Conservation (phyloP, 2,329 filamentous ascomycete genomes). For the Ilyonectria destructans region DNA sequence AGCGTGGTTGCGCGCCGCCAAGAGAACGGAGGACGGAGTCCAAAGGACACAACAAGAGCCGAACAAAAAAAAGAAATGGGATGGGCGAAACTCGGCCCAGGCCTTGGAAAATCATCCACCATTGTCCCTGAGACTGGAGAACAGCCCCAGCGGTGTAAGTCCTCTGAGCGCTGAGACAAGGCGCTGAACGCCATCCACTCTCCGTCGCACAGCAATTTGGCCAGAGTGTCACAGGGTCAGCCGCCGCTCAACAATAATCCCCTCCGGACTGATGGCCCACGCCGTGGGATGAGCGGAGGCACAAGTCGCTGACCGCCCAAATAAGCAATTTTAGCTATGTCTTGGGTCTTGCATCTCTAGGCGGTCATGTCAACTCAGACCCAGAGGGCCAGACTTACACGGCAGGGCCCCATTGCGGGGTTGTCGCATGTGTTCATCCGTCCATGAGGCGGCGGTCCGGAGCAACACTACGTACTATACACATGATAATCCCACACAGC, state of each 20-base stretch:
- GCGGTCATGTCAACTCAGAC: conserved; percentile 25
- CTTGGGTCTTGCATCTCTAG: conserved; percentile 21
- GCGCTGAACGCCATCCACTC: conserved; percentile 37
- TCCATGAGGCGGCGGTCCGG: not conserved
- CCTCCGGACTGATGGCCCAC: conserved; percentile 17
- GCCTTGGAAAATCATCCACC: conserved; percentile 1
- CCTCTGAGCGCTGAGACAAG: conserved; percentile 41
- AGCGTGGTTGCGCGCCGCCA: conserved; percentile 12
- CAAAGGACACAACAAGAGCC: conserved; percentile 21
- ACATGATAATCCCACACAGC: conserved; percentile 8
- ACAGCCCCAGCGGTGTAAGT: not conserved
- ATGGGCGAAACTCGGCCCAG: not conserved
- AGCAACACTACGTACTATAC: not conserved
- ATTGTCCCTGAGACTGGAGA: not conserved
- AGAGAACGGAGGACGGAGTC: conserved; percentile 1
- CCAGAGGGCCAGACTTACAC: conserved; percentile 4
- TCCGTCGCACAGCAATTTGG: conserved; percentile 40
- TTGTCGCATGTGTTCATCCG: conserved; percentile 20
- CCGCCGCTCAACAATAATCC: conserved; percentile 40
- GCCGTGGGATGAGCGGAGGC: conserved; percentile 3
- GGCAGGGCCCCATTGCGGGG: conserved; percentile 36
- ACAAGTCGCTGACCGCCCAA: conserved; percentile 44
- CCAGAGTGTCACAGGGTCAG: conserved; percentile 36
- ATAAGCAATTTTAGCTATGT: conserved; percentile 38
- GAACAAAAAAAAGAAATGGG: conserved; percentile 19